Conservation (phyloP, 495 filamentous ascomycete genomes). For the Tuber aestivum region DNA sequence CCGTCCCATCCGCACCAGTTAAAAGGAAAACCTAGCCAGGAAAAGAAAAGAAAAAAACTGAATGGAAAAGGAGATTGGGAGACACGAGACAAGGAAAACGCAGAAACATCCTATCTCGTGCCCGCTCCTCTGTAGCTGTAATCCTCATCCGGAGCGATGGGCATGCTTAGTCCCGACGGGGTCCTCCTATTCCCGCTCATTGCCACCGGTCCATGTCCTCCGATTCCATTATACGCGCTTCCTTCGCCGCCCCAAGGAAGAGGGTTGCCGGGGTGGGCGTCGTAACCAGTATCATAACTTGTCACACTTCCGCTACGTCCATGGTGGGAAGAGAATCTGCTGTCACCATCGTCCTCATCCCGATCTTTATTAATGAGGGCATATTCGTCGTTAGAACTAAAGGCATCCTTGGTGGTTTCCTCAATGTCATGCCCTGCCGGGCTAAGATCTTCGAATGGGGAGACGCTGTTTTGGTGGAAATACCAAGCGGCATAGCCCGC, state of each 20-base stretch:
- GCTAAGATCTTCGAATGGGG: constrained; percentile 38
- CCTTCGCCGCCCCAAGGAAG: constrained; percentile 37
- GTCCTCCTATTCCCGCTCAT: neutral
- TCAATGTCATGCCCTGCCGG: constrained; percentile 27
- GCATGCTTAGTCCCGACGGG: constrained; percentile 27
- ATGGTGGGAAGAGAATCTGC: constrained; percentile 14
- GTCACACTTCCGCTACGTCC: constrained; percentile 25
- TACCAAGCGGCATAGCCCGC: constrained; percentile 73
- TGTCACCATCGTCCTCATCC: constrained; percentile 32
- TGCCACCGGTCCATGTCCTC: constrained; percentile 34
- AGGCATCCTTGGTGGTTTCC: constrained; percentile 43
- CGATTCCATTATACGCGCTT: constrained; percentile 36
- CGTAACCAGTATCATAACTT: constrained; percentile 26
- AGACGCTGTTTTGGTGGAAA: constrained; percentile 64
- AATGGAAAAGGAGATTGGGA: neutral
- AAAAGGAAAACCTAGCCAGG: neutral
- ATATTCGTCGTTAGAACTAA: constrained; percentile 42
- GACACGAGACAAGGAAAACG: neutral
- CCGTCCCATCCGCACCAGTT: neutral
- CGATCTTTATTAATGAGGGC: constrained; percentile 38
- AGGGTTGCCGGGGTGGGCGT: constrained; percentile 36
- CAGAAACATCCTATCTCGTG: constrained; percentile 11
- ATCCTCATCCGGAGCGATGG: constrained; percentile 30
- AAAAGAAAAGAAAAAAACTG: neutral
- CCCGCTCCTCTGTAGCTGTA: constrained; percentile 24